Evolutionary conservation across 768 basidiomycete species (phyloP).

Genomic region (Rickenella mellea): DNA sequence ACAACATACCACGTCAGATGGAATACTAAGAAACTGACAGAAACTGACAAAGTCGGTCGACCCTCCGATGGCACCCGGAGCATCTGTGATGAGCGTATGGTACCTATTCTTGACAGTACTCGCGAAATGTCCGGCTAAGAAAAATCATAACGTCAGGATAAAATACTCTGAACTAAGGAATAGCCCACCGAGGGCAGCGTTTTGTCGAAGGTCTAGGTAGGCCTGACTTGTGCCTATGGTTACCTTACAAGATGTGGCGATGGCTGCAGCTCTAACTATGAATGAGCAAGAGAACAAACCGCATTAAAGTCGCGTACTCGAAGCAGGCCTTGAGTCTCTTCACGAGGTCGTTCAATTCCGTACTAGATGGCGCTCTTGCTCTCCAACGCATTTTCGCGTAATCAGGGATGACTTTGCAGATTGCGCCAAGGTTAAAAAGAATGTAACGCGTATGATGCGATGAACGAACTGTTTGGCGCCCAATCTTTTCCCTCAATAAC

Average conservation of each 20-base stretch:
- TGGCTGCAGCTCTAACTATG: constrained; percentile 47
- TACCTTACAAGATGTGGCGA: constrained; percentile 55
- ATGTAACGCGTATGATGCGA: background rate
- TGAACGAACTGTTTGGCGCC: constrained; percentile 55
- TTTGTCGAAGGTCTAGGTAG: constrained; percentile 56
- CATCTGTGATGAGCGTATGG: constrained; percentile 47
- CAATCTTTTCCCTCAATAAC: constrained; percentile 69
- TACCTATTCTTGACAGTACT: constrained; percentile 48
- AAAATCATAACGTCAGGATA: background rate
- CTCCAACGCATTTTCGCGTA: constrained; percentile 71
- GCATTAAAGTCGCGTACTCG: constrained; percentile 37
- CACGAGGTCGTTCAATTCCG: constrained; percentile 46
- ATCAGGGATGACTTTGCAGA: constrained; percentile 65
- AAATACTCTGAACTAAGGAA: background rate
- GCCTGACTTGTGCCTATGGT: constrained; percentile 27
- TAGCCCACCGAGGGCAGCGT: constrained; percentile 45
- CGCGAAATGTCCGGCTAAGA: constrained; percentile 53
- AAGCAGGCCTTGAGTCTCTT: constrained; percentile 65
- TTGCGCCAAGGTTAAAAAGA: constrained; percentile 2
- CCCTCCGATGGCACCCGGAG: constrained; percentile 59
- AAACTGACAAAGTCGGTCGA: constrained; percentile 76
- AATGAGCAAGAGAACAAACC: background rate
- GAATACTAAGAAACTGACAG: background rate
- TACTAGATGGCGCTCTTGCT: constrained; percentile 60
- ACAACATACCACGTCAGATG: background rate